phyloP scores from a whole-genome alignment of 257 asterid genomes.

The Perilla frutescens region DNA sequence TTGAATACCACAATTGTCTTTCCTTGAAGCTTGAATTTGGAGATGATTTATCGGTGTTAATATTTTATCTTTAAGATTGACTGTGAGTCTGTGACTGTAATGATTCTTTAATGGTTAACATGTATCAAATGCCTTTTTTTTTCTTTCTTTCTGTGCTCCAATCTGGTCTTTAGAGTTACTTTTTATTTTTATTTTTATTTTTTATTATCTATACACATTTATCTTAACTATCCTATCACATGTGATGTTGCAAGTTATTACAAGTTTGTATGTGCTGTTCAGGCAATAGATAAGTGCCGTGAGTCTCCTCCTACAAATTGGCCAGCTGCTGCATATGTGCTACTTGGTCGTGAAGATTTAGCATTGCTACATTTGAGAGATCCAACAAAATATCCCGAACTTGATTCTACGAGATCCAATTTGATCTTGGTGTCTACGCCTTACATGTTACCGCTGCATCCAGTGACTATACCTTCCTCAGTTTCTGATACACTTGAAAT shows the following conservation, averaged over 20 bases:
- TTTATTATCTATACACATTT: slow-evolving; percentile 12
- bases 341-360: slow-evolving; percentile 96
- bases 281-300: slow-evolving; percentile 94
- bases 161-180: slow-evolving; percentile 12
- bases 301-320: slow-evolving; percentile 95
- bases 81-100: slow-evolving; percentile 13
- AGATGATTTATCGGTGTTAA: neutral
- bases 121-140: slow-evolving; percentile 21
- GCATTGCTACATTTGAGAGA: slow-evolving; percentile 68
- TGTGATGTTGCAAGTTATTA: slow-evolving; percentile 17
- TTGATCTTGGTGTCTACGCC: slow-evolving; percentile 81
- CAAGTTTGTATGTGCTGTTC: slow-evolving; percentile 33
- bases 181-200: neutral
- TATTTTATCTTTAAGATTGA: slow-evolving; percentile 28
- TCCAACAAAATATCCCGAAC: slow-evolving; percentile 60
- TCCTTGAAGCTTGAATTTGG: neutral
- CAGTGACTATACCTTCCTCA: slow-evolving; percentile 87
- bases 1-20: slow-evolving; percentile 27
- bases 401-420: slow-evolving; percentile 63
- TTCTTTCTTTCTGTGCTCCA: neutral
- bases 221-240: slow-evolving; percentile 21
- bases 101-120: neutral
- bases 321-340: slow-evolving; percentile 96
- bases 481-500: slow-evolving; percentile 78
- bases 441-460: slow-evolving; percentile 84